A percentile compares a stretch with the other conserved stretches of the same genome.
phyloP scores from a whole-genome alignment of 495 filamentous ascomycete genomes.

The Podospora pseudopauciseta region DNA sequence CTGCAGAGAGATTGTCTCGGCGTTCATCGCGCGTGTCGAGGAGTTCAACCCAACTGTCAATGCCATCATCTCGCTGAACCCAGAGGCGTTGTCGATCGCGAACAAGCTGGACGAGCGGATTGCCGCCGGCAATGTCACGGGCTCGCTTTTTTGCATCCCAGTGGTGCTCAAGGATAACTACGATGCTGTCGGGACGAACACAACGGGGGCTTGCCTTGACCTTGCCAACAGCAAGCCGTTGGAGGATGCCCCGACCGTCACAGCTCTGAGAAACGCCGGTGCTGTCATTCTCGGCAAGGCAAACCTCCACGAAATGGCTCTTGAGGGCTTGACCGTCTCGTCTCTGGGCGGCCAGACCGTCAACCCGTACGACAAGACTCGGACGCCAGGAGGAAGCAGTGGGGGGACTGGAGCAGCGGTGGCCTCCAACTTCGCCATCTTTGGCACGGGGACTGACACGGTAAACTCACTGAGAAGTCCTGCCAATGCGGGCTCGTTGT shows the following conservation, averaged over 20 bases:
- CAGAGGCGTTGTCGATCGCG: conserved; percentile 47
- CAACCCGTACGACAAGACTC: conserved; percentile 59
- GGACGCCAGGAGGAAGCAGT: conserved; percentile 62
- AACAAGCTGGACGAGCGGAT: conserved; percentile 45
- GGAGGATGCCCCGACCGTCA: conserved; percentile 49
- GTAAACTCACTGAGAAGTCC: conserved; percentile 61
- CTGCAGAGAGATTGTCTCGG: conserved; percentile 50
- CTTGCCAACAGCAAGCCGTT: conserved; percentile 44
- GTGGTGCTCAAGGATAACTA: conserved; percentile 63
- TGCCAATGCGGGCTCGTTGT: conserved; percentile 58
- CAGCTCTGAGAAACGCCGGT: conserved; percentile 50
- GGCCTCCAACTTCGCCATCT: conserved; percentile 54
- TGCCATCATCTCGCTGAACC: conserved; percentile 54
- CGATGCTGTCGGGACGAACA: conserved; percentile 50
- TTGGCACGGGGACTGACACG: conserved; percentile 61
- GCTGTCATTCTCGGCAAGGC: conserved; percentile 65
- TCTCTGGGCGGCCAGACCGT: conserved; percentile 58
- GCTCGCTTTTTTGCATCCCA: conserved; percentile 55
- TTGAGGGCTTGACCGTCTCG: conserved; percentile 60
- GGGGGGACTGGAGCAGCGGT: conserved; percentile 60
- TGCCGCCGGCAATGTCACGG: conserved; percentile 41
- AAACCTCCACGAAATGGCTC: conserved; percentile 61
- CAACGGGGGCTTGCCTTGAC: conserved; percentile 51
- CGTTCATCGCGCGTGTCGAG: conserved; percentile 55
- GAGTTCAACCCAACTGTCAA: conserved; percentile 54